Conservation (phyloP, 495 filamentous ascomycete genomes). For the Cryomyces minteri region DNA sequence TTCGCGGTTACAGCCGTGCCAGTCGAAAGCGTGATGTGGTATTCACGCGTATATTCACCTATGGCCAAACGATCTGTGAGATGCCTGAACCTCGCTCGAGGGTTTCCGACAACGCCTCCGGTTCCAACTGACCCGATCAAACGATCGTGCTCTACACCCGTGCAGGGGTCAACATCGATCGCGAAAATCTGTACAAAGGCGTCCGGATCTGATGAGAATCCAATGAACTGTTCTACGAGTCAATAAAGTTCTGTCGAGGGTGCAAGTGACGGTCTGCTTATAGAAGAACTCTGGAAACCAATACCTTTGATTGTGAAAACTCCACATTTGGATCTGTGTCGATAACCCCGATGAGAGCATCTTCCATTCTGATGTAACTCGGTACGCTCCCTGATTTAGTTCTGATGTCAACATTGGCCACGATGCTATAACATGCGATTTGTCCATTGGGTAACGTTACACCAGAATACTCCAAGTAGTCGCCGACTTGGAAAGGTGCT, state of each 20-base stretch:
- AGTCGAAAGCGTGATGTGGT: conserved; percentile 13
- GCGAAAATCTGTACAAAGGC: conserved; percentile 16
- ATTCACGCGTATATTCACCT: conserved; percentile 20
- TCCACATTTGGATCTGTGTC: conserved; percentile 15
- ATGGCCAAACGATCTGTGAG: conserved; percentile 4
- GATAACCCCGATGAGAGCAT: conserved; percentile 18
- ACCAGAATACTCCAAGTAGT: conserved; percentile 21
- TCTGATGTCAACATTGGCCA: conserved; percentile 20
- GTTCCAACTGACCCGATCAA: conserved; percentile 12
- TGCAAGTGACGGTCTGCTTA: no score
- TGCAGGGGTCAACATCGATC: conserved; percentile 25
- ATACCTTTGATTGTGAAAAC: conserved; percentile 16
- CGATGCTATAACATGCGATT: conserved; percentile 17
- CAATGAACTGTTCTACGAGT: no score
- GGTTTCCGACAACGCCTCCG: conserved; percentile 7
- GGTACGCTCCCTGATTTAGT: conserved; percentile 15
- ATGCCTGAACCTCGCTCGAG: conserved; percentile 20
- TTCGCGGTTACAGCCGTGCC: conserved; percentile 16
- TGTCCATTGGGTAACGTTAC: conserved; percentile 12
- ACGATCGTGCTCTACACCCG: conserved; percentile 17
- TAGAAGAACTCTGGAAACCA: no score
- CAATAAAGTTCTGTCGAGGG: no score
- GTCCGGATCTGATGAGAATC: conserved; percentile 7
- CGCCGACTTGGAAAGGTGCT: conserved; percentile 20
- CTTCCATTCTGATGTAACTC: conserved; percentile 20